Evolutionary conservation across 2,329 filamentous ascomycete genomes (phyloP).

Genomic region (Lasiodiplodia theobromae): DNA sequence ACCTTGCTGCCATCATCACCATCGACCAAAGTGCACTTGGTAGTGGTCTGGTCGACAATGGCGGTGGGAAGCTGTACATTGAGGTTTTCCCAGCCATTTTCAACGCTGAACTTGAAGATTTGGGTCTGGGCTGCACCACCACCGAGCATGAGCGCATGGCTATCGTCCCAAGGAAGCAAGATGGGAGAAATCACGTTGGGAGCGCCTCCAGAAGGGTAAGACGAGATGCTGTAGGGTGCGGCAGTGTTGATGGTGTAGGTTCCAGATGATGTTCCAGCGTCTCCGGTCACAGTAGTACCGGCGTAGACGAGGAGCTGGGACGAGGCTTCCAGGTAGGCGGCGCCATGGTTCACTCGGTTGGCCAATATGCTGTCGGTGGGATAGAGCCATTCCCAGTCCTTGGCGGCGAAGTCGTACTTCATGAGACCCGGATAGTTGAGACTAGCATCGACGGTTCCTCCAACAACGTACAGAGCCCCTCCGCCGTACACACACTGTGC

Average conservation of each 20-base stretch:
- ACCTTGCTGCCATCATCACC: slow-evolving; percentile 80
- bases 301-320: slow-evolving; percentile 82
- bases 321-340: slow-evolving; percentile 73
- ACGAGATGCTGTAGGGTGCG: slow-evolving; percentile 68
- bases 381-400: slow-evolving; percentile 65
- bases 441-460: slow-evolving; percentile 60
- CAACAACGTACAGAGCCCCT: slow-evolving; percentile 79
- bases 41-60: slow-evolving; percentile 64
- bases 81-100: slow-evolving; percentile 71
- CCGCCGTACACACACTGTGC: slow-evolving; percentile 78
- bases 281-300: slow-evolving; percentile 69
- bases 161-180: slow-evolving; percentile 75
- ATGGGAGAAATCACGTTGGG: slow-evolving; percentile 70
- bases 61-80: slow-evolving; percentile 68
- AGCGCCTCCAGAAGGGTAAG: slow-evolving; percentile 66
- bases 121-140: slow-evolving; percentile 70
- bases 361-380: slow-evolving; percentile 60
- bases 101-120: slow-evolving; percentile 75
- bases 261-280: slow-evolving; percentile 66
- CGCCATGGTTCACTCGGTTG: slow-evolving; percentile 76
- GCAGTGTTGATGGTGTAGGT: slow-evolving; percentile 77
- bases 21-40: slow-evolving; percentile 70
- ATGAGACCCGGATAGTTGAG: slow-evolving; percentile 76
- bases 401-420: slow-evolving; percentile 64
- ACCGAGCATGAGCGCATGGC: slow-evolving; percentile 76